These are phyloP conservation scores for Silene vulgaris DNA, from an alignment of 179 eudicot genomes.

Conservation along the genomic window DNA sequence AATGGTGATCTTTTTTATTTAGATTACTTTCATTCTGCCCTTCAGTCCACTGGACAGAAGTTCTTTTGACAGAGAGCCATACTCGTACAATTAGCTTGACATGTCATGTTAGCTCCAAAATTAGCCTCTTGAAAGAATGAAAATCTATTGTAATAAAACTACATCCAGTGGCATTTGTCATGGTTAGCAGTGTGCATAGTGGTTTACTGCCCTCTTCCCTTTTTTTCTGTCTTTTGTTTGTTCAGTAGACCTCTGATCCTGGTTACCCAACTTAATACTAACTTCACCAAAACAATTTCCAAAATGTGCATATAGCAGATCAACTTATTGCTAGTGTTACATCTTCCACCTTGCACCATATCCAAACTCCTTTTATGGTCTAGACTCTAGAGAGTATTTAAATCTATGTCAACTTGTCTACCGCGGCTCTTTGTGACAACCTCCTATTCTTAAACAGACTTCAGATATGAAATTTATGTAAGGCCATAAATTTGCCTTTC, in stretches of 20 bases:
- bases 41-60: too few relatives aligned
- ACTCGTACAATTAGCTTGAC: background rate
- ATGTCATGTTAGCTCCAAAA: background rate
- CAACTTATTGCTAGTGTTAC: background rate
- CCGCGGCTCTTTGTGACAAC: too few relatives aligned
- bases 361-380: too few relatives aligned
- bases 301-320: background rate
- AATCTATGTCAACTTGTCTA: background rate
- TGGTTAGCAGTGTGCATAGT: constrained; percentile 6
- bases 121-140: background rate
- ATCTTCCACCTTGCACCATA: too few relatives aligned
- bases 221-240: background rate
- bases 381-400: background rate
- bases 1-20: too few relatives aligned
- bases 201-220: background rate
- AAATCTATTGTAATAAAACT: too few relatives aligned
- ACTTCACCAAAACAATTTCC: background rate
- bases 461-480: background rate
- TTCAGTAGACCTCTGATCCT: background rate
- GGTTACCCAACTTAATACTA: background rate
- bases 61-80: background rate
- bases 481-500: background rate
- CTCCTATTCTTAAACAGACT: too few relatives aligned
- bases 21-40: too few relatives aligned
- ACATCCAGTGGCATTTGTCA: background rate